phyloP scores from a whole-genome alignment of 768 basidiomycete genomes.

The Collybia mongolica region DNA sequence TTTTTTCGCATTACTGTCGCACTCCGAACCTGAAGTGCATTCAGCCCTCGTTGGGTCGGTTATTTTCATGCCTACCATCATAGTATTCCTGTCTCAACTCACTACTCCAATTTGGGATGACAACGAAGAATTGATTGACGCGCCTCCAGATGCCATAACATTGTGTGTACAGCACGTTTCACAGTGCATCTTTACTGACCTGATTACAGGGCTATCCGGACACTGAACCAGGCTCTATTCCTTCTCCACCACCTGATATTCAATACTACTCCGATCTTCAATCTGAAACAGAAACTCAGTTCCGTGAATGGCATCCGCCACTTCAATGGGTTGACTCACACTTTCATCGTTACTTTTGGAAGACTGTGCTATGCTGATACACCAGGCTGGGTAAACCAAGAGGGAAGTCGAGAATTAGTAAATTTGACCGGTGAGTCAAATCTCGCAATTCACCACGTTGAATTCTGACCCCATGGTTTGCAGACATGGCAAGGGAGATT shows the following conservation, averaged over 20 bases:
- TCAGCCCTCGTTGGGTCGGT: slow-evolving; percentile 42
- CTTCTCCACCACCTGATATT: slow-evolving; percentile 67
- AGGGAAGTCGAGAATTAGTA: slow-evolving; percentile 39
- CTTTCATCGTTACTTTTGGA: slow-evolving; percentile 77
- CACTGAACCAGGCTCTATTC: slow-evolving; percentile 51
- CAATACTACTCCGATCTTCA: slow-evolving; percentile 40
- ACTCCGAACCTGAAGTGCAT: slow-evolving; percentile 36
- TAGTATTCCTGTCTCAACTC: slow-evolving; percentile 52
- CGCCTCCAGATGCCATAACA: slow-evolving; percentile 29
- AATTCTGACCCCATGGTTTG: slow-evolving; percentile 1
- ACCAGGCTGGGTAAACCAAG: slow-evolving; percentile 54
- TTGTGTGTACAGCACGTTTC: slow-evolving; percentile 29
- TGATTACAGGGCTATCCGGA: slow-evolving; percentile 44
- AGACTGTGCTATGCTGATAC: slow-evolving; percentile 69
- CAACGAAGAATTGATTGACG: slow-evolving; percentile 36
- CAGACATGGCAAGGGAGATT: slow-evolving; percentile 60
- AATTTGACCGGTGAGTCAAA: slow-evolving; percentile 43
- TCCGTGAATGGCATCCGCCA: slow-evolving; percentile 44
- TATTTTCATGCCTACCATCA: slow-evolving; percentile 62
- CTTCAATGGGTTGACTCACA: slow-evolving; percentile 63
- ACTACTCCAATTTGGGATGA: slow-evolving; percentile 69
- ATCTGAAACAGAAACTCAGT: slow-evolving; percentile 59
- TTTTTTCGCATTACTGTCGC: slow-evolving; percentile 41
- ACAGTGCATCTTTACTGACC: not conserved
- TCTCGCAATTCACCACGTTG: not conserved